Conservation (phyloP, 495 filamentous ascomycete species). For the Rusavskia elegans region DNA sequence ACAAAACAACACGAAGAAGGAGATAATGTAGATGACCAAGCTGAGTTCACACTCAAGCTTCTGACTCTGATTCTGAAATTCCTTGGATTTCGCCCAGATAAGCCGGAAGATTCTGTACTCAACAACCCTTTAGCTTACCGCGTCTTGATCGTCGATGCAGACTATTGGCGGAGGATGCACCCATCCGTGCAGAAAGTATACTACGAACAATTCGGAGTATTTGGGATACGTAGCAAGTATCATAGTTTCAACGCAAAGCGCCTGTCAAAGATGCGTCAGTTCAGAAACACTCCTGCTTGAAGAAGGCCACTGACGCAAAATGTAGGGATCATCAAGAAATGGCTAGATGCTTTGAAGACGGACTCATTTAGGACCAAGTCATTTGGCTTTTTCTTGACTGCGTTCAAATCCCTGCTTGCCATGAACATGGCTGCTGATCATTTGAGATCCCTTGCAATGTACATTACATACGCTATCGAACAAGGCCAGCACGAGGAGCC, state of each 20-base stretch:
- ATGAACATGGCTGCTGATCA: slow-evolving; percentile 67
- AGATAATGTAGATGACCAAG: slow-evolving; percentile 8
- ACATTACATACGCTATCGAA: slow-evolving; percentile 85
- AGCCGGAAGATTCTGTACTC: slow-evolving; percentile 74
- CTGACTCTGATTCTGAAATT: slow-evolving; percentile 67
- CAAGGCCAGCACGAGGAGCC: slow-evolving; percentile 17
- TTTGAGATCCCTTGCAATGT: slow-evolving; percentile 73
- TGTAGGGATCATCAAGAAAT: slow-evolving; percentile 71
- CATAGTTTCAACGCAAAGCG: slow-evolving; percentile 82
- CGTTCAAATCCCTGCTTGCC: slow-evolving; percentile 63
- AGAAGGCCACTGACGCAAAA: slow-evolving; percentile 7
- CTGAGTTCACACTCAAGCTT: slow-evolving; percentile 50
- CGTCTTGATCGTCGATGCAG: slow-evolving; percentile 77
- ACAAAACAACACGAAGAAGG: not conserved
- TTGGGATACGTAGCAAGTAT: slow-evolving; percentile 71
- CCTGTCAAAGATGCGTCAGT: slow-evolving; percentile 78
- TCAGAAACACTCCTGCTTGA: not conserved
- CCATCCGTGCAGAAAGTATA: slow-evolving; percentile 64
- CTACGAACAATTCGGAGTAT: slow-evolving; percentile 77
- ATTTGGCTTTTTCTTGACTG: slow-evolving; percentile 55
- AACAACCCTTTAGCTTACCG: slow-evolving; percentile 91
- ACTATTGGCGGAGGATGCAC: slow-evolving; percentile 73
- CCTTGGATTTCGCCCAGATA: slow-evolving; percentile 65
- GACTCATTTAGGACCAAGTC: slow-evolving; percentile 58
- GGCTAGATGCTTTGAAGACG: slow-evolving; percentile 76